Base-by-base conservation (phyloP, 2,329 filamentous ascomycete species). In the Didymella pinodella region DNA sequence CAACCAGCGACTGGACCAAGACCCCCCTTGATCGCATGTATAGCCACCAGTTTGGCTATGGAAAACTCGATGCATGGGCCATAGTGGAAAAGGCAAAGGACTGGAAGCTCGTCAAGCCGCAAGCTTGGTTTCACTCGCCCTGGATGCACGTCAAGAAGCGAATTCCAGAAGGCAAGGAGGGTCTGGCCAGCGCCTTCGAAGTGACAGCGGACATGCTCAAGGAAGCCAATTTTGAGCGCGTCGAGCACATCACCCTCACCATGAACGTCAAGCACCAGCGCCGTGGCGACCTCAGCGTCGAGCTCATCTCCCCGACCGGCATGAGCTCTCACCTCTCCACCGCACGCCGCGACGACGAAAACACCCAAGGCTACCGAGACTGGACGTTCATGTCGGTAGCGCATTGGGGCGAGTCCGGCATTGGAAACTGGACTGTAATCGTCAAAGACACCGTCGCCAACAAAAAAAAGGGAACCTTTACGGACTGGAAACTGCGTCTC, bases 301-400 rank as follows among this genome's bases (percentile, higher is more conserved):
- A 99, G 72, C 82, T 99, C 45, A 86, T 91, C 72, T 97, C 93
- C 68, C 95, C 95, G 0, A 82, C 86, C 31, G 91, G 92, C 10
- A 80, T 97, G 57, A 82, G 92, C 63, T 97, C 92, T 73, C 89
- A 97, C 72, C 86, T 99, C 52, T 90, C 93, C 4, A 90, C 88
- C 12, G 82, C 89, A 1, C 90, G 95, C 64, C 84, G 84, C 59
- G 77, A 86, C 22, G 95, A 99, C 75, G 81, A 84, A 1, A 85
- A 84, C 34, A 74, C 79, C 0, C 78, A 79, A 22, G 95, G 95
- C 8, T 99, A 98, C 75, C 81, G 88, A 36, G 92, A 98, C 79
- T 99, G 95, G 95, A 98, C 94, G 0, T 99, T 99, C 71, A 99
- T 99, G 95, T 96, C 90, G 62, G 95, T 99, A 36, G 93, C 89